Base-by-base conservation (phyloP, 257 asterid genomes). In the Coffea canephora region DNA sequence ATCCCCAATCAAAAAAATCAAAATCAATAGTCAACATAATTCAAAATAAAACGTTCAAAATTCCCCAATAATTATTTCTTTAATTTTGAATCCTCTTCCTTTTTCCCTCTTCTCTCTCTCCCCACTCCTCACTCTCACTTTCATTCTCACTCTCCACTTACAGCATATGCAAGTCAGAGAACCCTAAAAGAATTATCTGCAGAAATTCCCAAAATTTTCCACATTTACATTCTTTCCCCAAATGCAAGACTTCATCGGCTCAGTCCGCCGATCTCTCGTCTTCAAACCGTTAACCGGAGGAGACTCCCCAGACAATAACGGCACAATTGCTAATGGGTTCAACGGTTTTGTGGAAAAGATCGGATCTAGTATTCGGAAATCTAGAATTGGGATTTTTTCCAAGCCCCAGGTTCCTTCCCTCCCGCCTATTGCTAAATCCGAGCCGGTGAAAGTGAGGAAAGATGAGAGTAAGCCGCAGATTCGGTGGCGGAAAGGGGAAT, bases 401-500 rank as follows among this genome's bases (percentile, higher is more conserved):
- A 91, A 90, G 87, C 89, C 93, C 23, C 93, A 89, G 45, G 77
- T 87, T 61, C 89, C 86, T 61, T 89, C 93, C 8, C 78, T 93
- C 57, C 97, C 97, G 34, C 80, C 95, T 34, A 77, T 86, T 80
- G 78, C 88, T 25, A 90, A 86, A 77, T 7, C 80, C 10, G 85
- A 81, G 74, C 8, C 71, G 13, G 82, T 36, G 84, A 83, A 85
- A 73, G 74, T 41, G 27, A 49, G 66, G 79, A 78, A 90, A 49
- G 93, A 90, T 80, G 92, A 87, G 55, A 77, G 74, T 21, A 84
- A 85, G 69, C 81, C 96, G 59, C 87, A 84, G 83, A 96, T 96
- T 87, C 92, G 97, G 84, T 96, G 98, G 99, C 84, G 98, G 88
- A 94, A 89, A 81, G 98, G 98, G 83, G 98, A 94, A 81, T 79